Evolutionary conservation across 1,284 basidiomycete species (phyloP).

Genomic region (Quambalaria eucalypti): DNA sequence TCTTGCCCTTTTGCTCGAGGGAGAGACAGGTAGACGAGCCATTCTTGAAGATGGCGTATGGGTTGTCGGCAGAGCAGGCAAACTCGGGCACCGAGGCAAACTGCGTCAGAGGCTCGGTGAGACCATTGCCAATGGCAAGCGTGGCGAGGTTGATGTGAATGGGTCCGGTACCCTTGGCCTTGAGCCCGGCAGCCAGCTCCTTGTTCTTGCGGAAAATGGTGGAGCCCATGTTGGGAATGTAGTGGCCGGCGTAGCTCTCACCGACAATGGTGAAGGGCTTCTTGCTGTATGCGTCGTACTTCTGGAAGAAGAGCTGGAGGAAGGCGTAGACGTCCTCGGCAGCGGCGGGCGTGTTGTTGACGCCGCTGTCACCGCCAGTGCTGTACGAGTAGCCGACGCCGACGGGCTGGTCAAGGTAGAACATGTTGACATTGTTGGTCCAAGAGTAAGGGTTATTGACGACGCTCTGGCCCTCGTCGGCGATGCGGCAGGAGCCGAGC

Average conservation of each 20-base stretch:
- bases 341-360: conserved; percentile 64
- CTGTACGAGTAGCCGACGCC: conserved; percentile 83
- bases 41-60: conserved; percentile 62
- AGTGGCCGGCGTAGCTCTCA: conserved; percentile 60
- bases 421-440: conserved; percentile 61
- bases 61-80: conserved; percentile 53
- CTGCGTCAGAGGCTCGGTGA: conserved; percentile 42
- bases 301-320: conserved; percentile 70
- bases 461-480: conserved; percentile 54
- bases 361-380: conserved; percentile 60
- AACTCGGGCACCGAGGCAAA: conserved; percentile 62
- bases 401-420: conserved; percentile 71
- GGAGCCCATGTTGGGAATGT: conserved; percentile 39
- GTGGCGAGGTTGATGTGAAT: conserved; percentile 39
- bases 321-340: conserved; percentile 82
- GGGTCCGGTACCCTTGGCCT: conserved; percentile 14
- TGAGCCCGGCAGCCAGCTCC: conserved; percentile 16
- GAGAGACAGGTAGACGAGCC: conserved; percentile 60
- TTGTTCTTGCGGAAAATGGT: conserved; percentile 43
- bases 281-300: conserved; percentile 41
- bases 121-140: conserved; percentile 45
- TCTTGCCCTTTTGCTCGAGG: conserved; percentile 59
- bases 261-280: conserved; percentile 49
- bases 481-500: conserved; percentile 72
- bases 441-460: conserved; percentile 63